Percentiles rank a stretch among this genome's conserved stretches.
Conservation (phyloP, 2,329 filamentous ascomycete genomes). For the Cytospora schulzeri region DNA sequence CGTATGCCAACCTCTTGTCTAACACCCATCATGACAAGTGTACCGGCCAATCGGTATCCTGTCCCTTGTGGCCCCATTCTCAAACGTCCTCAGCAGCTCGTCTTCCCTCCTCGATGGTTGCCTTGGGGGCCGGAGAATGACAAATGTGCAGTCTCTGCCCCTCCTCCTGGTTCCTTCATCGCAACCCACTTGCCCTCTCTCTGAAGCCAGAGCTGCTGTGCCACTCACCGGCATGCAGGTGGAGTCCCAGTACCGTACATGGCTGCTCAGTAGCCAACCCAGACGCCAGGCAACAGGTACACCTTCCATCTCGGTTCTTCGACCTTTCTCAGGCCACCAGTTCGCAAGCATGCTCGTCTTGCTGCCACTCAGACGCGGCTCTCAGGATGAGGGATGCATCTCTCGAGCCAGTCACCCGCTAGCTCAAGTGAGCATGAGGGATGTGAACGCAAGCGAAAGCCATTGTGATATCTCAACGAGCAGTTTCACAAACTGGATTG, state of each 20-base stretch:
- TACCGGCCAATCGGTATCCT: constrained; percentile 12
- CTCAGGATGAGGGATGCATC: not conserved
- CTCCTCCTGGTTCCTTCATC: not conserved
- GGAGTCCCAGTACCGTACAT: not conserved
- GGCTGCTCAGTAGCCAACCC: not conserved
- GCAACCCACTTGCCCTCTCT: not conserved
- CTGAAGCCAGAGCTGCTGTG: not conserved
- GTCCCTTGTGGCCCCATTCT: not conserved
- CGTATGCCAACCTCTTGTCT: no score
- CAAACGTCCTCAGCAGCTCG: no score
- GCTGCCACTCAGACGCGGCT: not conserved
- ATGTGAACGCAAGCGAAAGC: not conserved
- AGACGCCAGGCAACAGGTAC: not conserved
- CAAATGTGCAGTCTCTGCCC: not conserved
- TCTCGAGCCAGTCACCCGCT: not conserved
- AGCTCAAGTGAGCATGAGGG: not conserved
- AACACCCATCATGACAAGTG: not conserved
- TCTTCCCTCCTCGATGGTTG: not conserved
- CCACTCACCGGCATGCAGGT: constrained; percentile 10
- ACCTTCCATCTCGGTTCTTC: not conserved
- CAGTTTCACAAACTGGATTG: not conserved
- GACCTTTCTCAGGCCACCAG: not conserved
- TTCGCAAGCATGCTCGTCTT: not conserved
- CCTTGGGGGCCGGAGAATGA: not conserved
- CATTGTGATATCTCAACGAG: not conserved